These are phyloP conservation scores for Theileria parva DNA, from an alignment of 169 alveolate species.

Conservation along the genomic window DNA sequence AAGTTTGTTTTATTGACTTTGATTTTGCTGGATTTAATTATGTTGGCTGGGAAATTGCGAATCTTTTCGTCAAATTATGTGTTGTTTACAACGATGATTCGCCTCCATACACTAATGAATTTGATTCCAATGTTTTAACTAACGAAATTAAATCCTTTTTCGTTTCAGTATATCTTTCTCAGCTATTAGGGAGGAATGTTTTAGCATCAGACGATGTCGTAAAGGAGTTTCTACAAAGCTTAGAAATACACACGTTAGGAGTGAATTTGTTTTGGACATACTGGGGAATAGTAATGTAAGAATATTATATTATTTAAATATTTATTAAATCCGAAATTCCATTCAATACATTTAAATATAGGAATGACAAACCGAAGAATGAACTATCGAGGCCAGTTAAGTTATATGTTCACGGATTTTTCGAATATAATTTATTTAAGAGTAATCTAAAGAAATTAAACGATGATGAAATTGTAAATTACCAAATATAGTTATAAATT, in stretches of 20 bases:
- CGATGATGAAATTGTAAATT: not conserved
- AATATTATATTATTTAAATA: not conserved
- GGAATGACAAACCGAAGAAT: not conserved
- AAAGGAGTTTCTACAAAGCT: constrained; percentile 57
- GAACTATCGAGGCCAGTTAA: not conserved
- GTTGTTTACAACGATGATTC: constrained; percentile 66
- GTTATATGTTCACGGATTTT: not conserved
- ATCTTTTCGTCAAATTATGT: constrained; percentile 67
- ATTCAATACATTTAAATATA: too few species aligned
- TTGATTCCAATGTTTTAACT: constrained; percentile 57
- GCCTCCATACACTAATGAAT: constrained; percentile 65
- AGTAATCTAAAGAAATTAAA: not conserved
- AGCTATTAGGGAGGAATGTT: constrained; percentile 42
- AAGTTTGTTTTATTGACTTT: constrained; percentile 73
- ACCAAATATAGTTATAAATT: not conserved
- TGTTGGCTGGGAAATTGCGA: constrained; percentile 75
- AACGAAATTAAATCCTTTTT: constrained; percentile 67
- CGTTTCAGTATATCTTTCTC: constrained; percentile 71
- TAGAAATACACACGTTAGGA: constrained; percentile 74
- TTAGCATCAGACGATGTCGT: constrained; percentile 57
- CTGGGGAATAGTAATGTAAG: constrained; percentile 71
- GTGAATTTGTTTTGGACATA: constrained; percentile 74
- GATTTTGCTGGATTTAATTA: constrained; percentile 78
- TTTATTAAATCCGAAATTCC: too few species aligned
- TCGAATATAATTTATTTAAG: not conserved